These are phyloP conservation scores for Candida lessepsii DNA, from an alignment of 805 yeast genomes.

Conservation along the genomic window DNA sequence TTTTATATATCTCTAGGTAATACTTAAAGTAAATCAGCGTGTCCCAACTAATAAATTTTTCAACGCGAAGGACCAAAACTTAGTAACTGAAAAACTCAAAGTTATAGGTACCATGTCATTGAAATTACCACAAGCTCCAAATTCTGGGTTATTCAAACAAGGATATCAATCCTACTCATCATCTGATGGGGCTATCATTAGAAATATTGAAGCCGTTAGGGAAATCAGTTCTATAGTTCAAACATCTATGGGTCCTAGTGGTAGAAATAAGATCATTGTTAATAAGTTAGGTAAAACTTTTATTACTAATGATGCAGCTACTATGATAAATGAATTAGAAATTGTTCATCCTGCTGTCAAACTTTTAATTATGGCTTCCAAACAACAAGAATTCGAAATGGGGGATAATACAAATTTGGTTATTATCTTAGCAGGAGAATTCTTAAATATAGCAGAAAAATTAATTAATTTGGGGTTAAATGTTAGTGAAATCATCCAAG, in stretches of 20 bases:
- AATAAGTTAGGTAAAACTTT: constrained; percentile 83
- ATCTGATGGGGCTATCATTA: constrained; percentile 90
- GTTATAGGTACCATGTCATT: too few species aligned
- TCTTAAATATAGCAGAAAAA: constrained; percentile 82
- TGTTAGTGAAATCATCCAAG: constrained; percentile 90
- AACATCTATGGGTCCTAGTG: constrained; percentile 97
- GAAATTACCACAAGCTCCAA: constrained; percentile 89
- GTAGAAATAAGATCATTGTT: constrained; percentile 93
- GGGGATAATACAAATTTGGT: constrained; percentile 96
- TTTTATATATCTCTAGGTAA: background rate
- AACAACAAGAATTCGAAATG: constrained; percentile 96
- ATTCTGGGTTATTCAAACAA: constrained; percentile 90
- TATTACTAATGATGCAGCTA: constrained; percentile 96
- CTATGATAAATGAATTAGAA: constrained; percentile 89
- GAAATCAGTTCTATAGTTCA: constrained; percentile 89
- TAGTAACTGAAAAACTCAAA: too few species aligned
- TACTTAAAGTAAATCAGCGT: too few species aligned
- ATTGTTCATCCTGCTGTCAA: constrained; percentile 98
- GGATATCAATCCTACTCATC: constrained; percentile 86
- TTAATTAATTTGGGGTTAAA: constrained; percentile 80
- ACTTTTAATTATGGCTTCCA: constrained; percentile 90
- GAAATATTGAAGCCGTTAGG: constrained; percentile 92
- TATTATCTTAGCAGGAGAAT: constrained; percentile 88
- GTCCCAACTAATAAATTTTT: constrained; percentile 5
- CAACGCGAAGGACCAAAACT: constrained; percentile 7